Base-by-base conservation (phyloP, 257 asterid species). In the Voacanga thouarsii region DNA sequence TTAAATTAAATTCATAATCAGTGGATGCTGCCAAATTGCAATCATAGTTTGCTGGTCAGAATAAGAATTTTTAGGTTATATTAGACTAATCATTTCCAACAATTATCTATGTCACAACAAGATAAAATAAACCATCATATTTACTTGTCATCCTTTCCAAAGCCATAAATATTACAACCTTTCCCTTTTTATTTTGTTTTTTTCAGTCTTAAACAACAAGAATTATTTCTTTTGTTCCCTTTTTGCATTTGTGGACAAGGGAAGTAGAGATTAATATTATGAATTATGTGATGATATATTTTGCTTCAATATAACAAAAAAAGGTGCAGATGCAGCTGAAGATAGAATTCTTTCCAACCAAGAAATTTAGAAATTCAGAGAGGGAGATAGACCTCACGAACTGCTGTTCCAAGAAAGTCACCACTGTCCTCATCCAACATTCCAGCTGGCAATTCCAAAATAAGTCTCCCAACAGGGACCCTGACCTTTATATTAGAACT, bases 381-480 rank as follows among this genome's bases (percentile, higher is more conserved):
- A 37, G 75, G 57, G 79, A 80, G 87, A 80, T 84, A 68, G 85
- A 92, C 98, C 97, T 94, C 98, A 11, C 96, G 97, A 81, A 94
- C 88, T 72, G 98, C 98, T 57, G 97, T 92, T 85, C 98, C 97
- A 78, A 85, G 90, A 83, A 90, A 84, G 83, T 94, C 98, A 73
- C 98, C 97, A 76, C 88, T 87, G 85, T 89, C 97, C 83, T 91
- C 96, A 77, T 94, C 97, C 90, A 94, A 75, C 97, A 92, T 94
- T 82, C 98, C 98, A 45, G 98, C 98, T 16, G 98, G 98, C 73
- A 94, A 82, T 86, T 94, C 98, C 88, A 94, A 82, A 65, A 92
- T 81, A 84, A 92, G 92, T 92, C 85, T 94, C 69, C 98, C 98
- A 82, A 94, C 97, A 71, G 98, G 97, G 75, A 92, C 97, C 89